Evolutionary conservation across 208 protist species (phyloP).

Genomic region (Perkinsela sp.): DNA sequence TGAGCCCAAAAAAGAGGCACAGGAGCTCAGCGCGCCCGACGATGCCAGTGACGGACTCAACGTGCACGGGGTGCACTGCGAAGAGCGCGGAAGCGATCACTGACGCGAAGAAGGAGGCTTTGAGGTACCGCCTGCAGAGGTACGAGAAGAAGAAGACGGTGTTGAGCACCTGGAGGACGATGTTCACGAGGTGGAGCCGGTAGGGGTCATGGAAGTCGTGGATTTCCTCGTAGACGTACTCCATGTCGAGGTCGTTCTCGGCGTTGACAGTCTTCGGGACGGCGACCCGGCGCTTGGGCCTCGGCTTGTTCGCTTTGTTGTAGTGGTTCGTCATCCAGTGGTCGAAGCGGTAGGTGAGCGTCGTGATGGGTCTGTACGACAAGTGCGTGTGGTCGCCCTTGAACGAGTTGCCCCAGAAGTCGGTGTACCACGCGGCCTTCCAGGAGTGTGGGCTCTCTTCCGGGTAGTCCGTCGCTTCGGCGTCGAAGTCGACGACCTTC

Average conservation of each 20-base stretch:
- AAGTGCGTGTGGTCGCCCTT: conserved; percentile 11
- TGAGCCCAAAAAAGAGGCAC: conserved; percentile 23
- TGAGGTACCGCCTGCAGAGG: conserved; percentile 3
- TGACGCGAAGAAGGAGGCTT: conserved; percentile 8
- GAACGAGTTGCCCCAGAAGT: conserved; percentile 29
- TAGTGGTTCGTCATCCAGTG: conserved; percentile 18
- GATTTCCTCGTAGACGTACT: background rate
- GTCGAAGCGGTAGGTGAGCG: conserved; percentile 25
- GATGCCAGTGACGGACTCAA: conserved; percentile 44
- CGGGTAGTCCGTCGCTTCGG: conserved; percentile 3
- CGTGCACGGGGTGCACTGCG: conserved; percentile 43
- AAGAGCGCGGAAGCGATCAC: conserved; percentile 19
- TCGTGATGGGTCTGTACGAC: conserved; percentile 21
- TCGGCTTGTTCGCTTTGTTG: conserved; percentile 10
- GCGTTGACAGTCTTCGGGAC: conserved; percentile 15
- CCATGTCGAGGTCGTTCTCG: conserved; percentile 9
- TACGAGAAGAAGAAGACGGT: background rate
- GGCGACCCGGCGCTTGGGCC: conserved; percentile 17
- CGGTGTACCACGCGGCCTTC: conserved; percentile 13
- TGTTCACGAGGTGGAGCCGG: background rate
- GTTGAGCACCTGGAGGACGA: background rate
- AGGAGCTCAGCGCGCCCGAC: conserved; percentile 41
- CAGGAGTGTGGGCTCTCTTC: conserved; percentile 5
- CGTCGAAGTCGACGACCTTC: background rate
- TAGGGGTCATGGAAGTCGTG: too few species aligned